Evolutionary conservation across 345 rosid species (phyloP).

Genomic region (Eucalyptus erythrocorys): DNA sequence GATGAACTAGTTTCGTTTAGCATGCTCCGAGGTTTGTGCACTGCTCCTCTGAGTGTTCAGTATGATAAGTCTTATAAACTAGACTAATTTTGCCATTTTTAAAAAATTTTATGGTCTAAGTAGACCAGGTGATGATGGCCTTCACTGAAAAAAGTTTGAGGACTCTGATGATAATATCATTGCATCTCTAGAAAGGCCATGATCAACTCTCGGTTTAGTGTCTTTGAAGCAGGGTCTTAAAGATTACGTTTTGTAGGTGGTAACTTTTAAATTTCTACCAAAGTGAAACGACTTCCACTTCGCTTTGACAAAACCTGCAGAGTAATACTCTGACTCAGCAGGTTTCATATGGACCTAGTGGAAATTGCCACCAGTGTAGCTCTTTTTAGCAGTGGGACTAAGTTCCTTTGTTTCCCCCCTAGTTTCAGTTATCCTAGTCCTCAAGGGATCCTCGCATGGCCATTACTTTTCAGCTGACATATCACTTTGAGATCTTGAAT

Average conservation of each 20-base stretch:
- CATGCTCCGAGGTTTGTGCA: slow-evolving; percentile 51
- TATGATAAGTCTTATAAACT: background rate
- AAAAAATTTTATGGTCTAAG: background rate
- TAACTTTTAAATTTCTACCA: accelerated
- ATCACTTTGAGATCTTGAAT: background rate
- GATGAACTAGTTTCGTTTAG: slow-evolving; percentile 74
- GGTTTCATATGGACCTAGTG: background rate
- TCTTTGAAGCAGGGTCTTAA: background rate
- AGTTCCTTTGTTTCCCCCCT: background rate
- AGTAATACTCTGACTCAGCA: background rate
- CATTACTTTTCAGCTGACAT: background rate
- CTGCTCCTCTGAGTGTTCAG: background rate
- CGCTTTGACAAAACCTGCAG: background rate
- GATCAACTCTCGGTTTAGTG: background rate
- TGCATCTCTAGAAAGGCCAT: background rate
- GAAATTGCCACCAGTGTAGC: background rate
- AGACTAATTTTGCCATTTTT: background rate
- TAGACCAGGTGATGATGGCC: background rate
- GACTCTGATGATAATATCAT: background rate
- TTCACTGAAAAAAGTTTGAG: background rate
- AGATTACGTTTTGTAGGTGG: background rate
- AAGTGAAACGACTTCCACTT: accelerated
- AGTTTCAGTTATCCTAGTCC: background rate
- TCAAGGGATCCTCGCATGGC: background rate
- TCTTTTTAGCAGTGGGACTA: background rate